Conservation (phyloP, 768 basidiomycete genomes). For the Russula foetens region DNA sequence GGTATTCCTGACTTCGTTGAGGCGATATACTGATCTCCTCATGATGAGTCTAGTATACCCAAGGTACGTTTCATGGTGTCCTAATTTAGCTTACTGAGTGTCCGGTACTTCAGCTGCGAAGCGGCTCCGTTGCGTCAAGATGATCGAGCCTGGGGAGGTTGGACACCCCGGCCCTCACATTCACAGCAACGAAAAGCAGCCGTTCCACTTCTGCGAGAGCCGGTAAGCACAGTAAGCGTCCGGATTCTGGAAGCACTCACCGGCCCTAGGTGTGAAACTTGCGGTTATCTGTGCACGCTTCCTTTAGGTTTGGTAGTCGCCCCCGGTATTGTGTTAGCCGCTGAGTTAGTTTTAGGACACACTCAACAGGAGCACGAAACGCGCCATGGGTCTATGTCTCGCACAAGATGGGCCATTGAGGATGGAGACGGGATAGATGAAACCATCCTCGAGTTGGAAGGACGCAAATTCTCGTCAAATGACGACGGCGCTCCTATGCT, state of each 20-base stretch:
- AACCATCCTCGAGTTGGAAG: constrained; percentile 43
- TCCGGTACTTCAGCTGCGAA: constrained; percentile 34
- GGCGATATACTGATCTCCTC: background rate
- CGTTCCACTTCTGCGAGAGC: constrained; percentile 49
- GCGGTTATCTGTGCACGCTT: constrained; percentile 51
- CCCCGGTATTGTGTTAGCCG: background rate
- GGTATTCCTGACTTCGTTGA: constrained; percentile 27
- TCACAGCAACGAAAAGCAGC: constrained; percentile 38
- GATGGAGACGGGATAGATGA: constrained; percentile 48
- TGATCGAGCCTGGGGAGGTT: constrained; percentile 36
- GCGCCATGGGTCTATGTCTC: constrained; percentile 54
- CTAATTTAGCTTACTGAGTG: background rate
- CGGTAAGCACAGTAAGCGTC: constrained; percentile 27
- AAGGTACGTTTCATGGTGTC: constrained; percentile 31
- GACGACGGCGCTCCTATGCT: constrained; percentile 58
- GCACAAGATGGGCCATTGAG: constrained; percentile 48
- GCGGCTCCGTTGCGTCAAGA: constrained; percentile 41
- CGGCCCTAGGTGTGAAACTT: constrained; percentile 40
- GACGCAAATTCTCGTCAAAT: constrained; percentile 43
- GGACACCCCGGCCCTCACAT: constrained; percentile 40
- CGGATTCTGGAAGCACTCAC: background rate
- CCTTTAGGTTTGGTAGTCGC: constrained; percentile 36
- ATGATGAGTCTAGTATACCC: constrained; percentile 36
- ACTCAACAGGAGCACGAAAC: constrained; percentile 56
- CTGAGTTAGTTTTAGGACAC: constrained; percentile 36